Percentiles rank a stretch among this genome's conserved stretches.
phyloP scores from a whole-genome alignment of 768 basidiomycete species.

The Hysterangium stoloniferum region DNA sequence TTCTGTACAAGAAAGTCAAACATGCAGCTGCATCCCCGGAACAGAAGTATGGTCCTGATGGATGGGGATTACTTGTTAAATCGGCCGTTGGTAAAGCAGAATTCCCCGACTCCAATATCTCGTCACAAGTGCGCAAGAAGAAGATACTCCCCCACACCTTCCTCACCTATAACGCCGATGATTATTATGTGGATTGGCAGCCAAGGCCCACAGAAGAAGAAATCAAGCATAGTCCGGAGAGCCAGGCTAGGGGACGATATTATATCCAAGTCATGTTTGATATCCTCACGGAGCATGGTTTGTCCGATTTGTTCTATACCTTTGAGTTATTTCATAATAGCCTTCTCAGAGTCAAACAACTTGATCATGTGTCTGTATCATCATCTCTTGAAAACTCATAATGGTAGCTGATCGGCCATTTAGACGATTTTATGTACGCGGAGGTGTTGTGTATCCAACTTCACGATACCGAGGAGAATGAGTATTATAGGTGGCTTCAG shows the following conservation, averaged over 20 bases:
- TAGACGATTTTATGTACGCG: background rate
- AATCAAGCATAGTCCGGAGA: too few species aligned
- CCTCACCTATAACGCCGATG: too few species aligned
- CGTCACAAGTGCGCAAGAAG: background rate
- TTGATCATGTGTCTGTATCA: background rate
- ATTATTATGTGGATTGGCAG: too few species aligned
- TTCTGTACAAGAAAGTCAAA: background rate
- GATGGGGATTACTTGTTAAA: slow-evolving; percentile 7
- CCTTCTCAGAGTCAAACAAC: background rate
- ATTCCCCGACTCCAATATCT: background rate
- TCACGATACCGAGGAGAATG: background rate
- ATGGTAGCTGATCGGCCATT: background rate
- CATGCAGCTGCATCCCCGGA: background rate
- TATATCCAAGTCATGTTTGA: slow-evolving; percentile 8
- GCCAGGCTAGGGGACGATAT: background rate
- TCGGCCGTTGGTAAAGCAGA: slow-evolving; percentile 7
- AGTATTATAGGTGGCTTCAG: background rate
- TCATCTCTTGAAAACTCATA: background rate
- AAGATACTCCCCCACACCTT: slow-evolving; percentile 1
- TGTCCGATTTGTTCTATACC: background rate
- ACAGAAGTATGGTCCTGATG: background rate
- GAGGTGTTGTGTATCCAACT: slow-evolving; percentile 1
- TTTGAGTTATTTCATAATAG: too few species aligned
- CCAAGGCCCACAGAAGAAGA: too few species aligned
- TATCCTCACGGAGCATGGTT: slow-evolving; percentile 7